Percentiles rank a stretch among this genome's conserved stretches.
Evolutionary conservation across 805 yeast genomes (phyloP).

Genomic region (Yamadazyma endophytica): DNA sequence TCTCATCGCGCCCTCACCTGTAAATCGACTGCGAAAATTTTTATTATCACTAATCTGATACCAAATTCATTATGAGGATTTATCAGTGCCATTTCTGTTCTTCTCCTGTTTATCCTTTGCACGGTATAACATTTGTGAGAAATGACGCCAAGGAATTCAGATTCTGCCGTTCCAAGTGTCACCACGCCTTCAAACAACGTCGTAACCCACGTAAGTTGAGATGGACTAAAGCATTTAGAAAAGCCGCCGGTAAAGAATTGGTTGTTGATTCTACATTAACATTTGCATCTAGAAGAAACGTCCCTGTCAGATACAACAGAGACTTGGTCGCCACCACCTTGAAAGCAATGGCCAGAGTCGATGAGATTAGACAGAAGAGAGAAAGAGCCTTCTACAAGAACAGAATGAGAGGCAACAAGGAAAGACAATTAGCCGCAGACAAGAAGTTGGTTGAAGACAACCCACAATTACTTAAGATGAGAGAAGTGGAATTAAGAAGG

Average conservation of each 20-base stretch:
- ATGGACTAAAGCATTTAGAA: constrained; percentile 99
- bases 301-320: constrained; percentile 96
- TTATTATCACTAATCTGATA: neutral
- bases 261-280: constrained; percentile 96
- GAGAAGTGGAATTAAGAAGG: constrained; percentile 87
- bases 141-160: constrained; percentile 97
- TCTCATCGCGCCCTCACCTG: constrained; percentile 1
- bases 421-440: constrained; percentile 77
- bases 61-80: constrained; percentile 77
- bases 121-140: constrained; percentile 96
- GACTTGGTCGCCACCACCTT: constrained; percentile 92
- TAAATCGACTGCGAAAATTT: neutral
- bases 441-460: constrained; percentile 82
- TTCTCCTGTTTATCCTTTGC: constrained; percentile 79
- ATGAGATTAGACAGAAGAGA: constrained; percentile 92
- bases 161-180: constrained; percentile 97
- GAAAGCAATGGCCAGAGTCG: constrained; percentile 93
- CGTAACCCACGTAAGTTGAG: constrained; percentile 96
- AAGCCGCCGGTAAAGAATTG: constrained; percentile 97
- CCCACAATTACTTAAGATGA: constrained; percentile 85
- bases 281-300: constrained; percentile 95
- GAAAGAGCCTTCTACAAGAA: constrained; percentile 98
- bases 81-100: constrained; percentile 95
- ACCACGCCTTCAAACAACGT: constrained; percentile 94
- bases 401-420: constrained; percentile 98